Conservation (phyloP, 306 rosid species). For the Medicago arabica region DNA sequence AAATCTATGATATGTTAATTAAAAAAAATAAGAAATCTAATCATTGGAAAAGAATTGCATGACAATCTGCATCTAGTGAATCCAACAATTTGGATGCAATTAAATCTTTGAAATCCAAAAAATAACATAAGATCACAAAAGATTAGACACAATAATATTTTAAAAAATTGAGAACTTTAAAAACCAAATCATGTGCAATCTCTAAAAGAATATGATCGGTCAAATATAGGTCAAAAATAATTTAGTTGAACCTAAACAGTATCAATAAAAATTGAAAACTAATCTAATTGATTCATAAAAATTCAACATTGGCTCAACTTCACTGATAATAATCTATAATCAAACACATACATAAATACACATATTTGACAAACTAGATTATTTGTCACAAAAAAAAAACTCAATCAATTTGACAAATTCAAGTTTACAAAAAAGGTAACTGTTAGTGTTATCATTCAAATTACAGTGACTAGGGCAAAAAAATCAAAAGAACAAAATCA, state of each 20-base stretch:
- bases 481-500: no score
- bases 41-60: background rate
- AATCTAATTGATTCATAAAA: slow-evolving; percentile 1
- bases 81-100: background rate
- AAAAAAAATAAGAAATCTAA: background rate
- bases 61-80: background rate
- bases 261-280: background rate
- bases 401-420: background rate
- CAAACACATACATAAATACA: background rate
- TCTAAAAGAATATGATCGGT: background rate
- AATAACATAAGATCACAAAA: slow-evolving; percentile 14
- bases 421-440: no score
- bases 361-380: background rate
- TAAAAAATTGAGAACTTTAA: slow-evolving; percentile 9
- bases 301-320: background rate
- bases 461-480: background rate
- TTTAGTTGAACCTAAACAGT: background rate
- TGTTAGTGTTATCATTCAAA: no score
- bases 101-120: slow-evolving; percentile 10
- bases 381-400: background rate
- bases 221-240: background rate
- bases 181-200: slow-evolving; percentile 1
- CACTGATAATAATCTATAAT: background rate
- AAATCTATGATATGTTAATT: background rate
- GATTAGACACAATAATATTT: background rate